A percentile compares a stretch with the other conserved stretches of the same genome.
Evolutionary conservation across 495 filamentous ascomycete species (phyloP).

Genomic region (Lophium mytilinum): DNA sequence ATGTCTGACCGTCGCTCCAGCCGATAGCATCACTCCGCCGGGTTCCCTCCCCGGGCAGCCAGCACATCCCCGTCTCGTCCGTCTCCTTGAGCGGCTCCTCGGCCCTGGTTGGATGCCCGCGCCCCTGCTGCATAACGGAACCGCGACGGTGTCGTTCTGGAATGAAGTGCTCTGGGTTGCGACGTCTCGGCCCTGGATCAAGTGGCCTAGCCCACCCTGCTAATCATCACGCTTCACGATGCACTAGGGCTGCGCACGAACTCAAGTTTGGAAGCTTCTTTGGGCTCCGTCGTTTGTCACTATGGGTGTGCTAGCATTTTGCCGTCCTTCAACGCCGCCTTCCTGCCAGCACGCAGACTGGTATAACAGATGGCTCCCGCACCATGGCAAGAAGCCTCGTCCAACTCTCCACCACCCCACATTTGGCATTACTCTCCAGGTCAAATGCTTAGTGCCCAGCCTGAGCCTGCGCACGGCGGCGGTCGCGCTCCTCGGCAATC

Average conservation of each 20-base stretch:
- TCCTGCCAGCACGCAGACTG: too few species aligned
- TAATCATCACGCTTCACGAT: neutral
- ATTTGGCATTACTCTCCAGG: neutral
- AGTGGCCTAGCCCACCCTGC: neutral
- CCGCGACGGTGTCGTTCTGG: neutral
- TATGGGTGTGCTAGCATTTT: neutral
- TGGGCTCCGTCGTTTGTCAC: neutral
- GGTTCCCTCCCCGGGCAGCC: too few species aligned
- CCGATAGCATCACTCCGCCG: too few species aligned
- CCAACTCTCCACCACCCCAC: neutral
- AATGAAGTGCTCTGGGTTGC: neutral
- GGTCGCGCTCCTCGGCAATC: constrained; percentile 97
- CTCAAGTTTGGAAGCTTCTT: neutral
- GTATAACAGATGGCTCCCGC: too few species aligned
- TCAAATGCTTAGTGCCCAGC: constrained; percentile 47
- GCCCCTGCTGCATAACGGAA: neutral
- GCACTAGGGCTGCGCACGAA: too few species aligned
- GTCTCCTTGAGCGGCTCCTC: neutral
- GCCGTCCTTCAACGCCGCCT: too few species aligned
- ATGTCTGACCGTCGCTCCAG: too few species aligned
- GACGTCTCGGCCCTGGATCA: neutral
- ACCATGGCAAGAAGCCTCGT: too few species aligned
- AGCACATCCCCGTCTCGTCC: neutral
- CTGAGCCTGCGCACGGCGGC: constrained; percentile 71
- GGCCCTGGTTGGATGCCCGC: neutral